These are phyloP conservation scores for Curvularia lunata DNA, from an alignment of 2,329 filamentous ascomycete species.

Conservation along the genomic window DNA sequence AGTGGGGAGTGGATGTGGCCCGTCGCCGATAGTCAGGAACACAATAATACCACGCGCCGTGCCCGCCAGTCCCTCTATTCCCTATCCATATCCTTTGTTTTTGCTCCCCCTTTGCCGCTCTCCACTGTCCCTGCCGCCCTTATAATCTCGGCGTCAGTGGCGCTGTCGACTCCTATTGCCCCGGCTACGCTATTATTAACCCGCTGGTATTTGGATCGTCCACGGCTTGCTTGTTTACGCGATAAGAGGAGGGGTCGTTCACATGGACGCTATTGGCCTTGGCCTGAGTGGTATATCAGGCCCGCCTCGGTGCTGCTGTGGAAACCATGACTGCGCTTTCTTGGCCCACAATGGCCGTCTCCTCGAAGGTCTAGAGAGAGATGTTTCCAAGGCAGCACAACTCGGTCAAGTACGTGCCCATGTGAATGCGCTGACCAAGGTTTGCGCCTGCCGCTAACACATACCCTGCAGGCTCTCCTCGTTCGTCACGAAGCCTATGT, in stretches of 20 bases:
- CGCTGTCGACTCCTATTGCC: constrained; percentile 11
- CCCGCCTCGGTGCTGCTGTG: constrained; percentile 76
- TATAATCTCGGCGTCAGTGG: constrained; percentile 24
- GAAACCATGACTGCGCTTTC: constrained; percentile 76
- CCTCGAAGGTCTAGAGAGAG: constrained; percentile 81
- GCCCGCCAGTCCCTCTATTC: constrained; percentile 1
- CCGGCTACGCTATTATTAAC: constrained; percentile 9
- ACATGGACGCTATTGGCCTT: constrained; percentile 29
- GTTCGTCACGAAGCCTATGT: constrained; percentile 94
- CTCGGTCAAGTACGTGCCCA: constrained; percentile 79
- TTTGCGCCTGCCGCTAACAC: constrained; percentile 67
- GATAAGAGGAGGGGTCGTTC: constrained; percentile 19
- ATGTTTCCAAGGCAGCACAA: constrained; percentile 83
- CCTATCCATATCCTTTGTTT: constrained; percentile 5
- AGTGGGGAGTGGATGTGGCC: constrained; percentile 12
- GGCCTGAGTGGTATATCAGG: constrained; percentile 41
- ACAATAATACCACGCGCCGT: constrained; percentile 20
- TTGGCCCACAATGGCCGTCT: constrained; percentile 80
- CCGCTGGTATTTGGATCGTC: constrained; percentile 1
- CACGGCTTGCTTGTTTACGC: constrained; percentile 3
- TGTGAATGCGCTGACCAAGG: constrained; percentile 14
- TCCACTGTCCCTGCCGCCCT: constrained; percentile 12
- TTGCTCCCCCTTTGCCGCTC: constrained; percentile 5
- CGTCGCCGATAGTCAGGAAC: constrained; percentile 17
- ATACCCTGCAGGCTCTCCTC: constrained; percentile 79